Conservation (phyloP, 768 basidiomycete genomes). For the Multifurca ochricompacta region DNA sequence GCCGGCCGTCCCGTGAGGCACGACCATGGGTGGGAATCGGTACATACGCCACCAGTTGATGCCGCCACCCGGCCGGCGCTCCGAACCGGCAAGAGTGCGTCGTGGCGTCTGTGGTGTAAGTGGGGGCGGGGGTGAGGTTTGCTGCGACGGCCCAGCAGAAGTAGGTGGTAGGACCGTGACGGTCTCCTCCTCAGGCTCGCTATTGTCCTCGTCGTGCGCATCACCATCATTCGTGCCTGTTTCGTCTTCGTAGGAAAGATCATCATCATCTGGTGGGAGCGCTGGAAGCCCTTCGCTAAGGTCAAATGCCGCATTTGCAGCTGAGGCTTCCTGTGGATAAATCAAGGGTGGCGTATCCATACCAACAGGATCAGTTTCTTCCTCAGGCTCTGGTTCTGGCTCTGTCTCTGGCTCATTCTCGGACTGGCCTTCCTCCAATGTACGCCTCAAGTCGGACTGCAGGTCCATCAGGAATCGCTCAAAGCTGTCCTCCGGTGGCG, state of each 20-base stretch:
- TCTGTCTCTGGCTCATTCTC: neutral
- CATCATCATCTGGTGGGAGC: conserved; percentile 7
- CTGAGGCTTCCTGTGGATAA: conserved; percentile 6
- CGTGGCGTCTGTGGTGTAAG: conserved; percentile 7
- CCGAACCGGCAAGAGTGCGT: conserved; percentile 30
- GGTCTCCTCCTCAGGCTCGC: neutral
- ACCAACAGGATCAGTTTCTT: neutral
- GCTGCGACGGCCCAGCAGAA: neutral
- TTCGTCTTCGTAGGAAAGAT: neutral
- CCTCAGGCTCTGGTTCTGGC: neutral
- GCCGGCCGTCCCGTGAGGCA: conserved; percentile 25
- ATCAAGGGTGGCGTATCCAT: neutral
- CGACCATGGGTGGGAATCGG: conserved; percentile 64
- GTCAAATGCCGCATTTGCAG: neutral
- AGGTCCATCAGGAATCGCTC: conserved; percentile 76
- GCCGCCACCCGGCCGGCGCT: conserved; percentile 35
- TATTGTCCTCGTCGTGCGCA: neutral
- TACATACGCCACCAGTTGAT: conserved; percentile 82
- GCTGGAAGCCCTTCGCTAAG: conserved; percentile 3
- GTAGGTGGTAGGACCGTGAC: neutral
- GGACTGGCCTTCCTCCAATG: conserved; percentile 34
- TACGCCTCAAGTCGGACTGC: conserved; percentile 61
- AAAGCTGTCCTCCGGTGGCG: conserved; percentile 59
- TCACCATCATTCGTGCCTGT: neutral
- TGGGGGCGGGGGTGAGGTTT: neutral